These are phyloP conservation scores for Phascolomyces articulosus DNA, from an alignment of 371 early-diverging fungal species.

Conservation along the genomic window DNA sequence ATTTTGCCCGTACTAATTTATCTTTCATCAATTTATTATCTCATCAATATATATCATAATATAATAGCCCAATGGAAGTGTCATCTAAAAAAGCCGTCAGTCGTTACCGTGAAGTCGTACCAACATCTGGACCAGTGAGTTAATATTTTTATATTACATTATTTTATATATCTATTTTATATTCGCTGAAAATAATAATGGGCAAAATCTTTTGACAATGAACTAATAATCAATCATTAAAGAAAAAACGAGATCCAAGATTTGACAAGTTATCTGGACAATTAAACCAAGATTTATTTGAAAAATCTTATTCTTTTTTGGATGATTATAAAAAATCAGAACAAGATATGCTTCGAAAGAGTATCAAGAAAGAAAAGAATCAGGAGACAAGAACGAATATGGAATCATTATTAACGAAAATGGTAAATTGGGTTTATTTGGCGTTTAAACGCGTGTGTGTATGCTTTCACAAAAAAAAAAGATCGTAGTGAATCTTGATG, in stretches of 20 bases:
- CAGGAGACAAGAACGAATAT: slow-evolving; percentile 52
- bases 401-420: slow-evolving; percentile 51
- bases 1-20: too few relatives aligned
- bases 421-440: slow-evolving; percentile 38
- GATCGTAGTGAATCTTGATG: too few relatives aligned
- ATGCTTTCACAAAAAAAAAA: too few relatives aligned
- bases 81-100: slow-evolving; percentile 83
- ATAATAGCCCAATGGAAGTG: slow-evolving; percentile 69
- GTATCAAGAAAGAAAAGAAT: slow-evolving; percentile 68
- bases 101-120: slow-evolving; percentile 78
- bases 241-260: slow-evolving; percentile 85
- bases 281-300: slow-evolving; percentile 83
- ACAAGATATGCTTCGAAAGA: slow-evolving; percentile 62
- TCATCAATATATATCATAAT: too few relatives aligned
- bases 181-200: too few relatives aligned
- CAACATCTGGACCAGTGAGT: slow-evolving; percentile 56
- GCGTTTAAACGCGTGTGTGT: too few relatives aligned
- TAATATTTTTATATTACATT: not conserved
- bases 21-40: too few relatives aligned
- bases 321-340: slow-evolving; percentile 77
- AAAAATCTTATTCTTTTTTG: slow-evolving; percentile 84
- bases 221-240: not conserved
- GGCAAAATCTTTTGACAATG: not conserved
- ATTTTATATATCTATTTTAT: too few relatives aligned
- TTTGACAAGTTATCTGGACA: slow-evolving; percentile 87